phyloP scores from a whole-genome alignment of 2,329 filamentous ascomycete genomes.

The Exophiala dermatitidis region DNA sequence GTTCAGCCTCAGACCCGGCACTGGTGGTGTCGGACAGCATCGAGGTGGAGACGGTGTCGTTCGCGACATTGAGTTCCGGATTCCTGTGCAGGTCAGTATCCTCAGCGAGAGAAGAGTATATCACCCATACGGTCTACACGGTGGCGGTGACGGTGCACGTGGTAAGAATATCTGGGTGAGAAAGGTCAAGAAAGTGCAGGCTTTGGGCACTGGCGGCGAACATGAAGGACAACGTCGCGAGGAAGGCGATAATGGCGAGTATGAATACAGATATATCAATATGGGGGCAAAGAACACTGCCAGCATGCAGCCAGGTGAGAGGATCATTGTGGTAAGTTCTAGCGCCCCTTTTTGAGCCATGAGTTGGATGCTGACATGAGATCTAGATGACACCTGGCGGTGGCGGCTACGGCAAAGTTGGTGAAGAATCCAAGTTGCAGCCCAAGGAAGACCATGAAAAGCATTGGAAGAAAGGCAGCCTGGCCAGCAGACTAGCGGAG shows the following conservation, averaged over 20 bases:
- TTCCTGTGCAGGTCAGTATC: slow-evolving; percentile 73
- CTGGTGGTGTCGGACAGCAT: slow-evolving; percentile 60
- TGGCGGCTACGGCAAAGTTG: slow-evolving; percentile 45
- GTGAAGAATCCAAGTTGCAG: slow-evolving; percentile 46
- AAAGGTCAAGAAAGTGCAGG: slow-evolving; percentile 51
- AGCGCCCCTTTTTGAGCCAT: slow-evolving; percentile 22
- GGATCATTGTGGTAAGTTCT: slow-evolving; percentile 55
- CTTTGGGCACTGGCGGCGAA: slow-evolving; percentile 32
- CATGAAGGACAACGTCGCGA: slow-evolving; percentile 46
- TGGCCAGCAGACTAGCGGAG: slow-evolving; percentile 42
- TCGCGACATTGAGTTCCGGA: slow-evolving; percentile 75
- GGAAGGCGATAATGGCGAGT: slow-evolving; percentile 30
- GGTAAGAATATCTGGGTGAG: slow-evolving; percentile 85
- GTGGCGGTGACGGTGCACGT: slow-evolving; percentile 69
- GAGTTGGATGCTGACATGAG: slow-evolving; percentile 1
- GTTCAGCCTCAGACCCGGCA: slow-evolving; percentile 60
- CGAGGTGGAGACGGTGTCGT: slow-evolving; percentile 69
- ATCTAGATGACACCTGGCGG: slow-evolving; percentile 37
- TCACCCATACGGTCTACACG: slow-evolving; percentile 72
- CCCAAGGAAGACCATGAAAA: slow-evolving; percentile 51
- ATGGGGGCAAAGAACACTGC: slow-evolving; percentile 59
- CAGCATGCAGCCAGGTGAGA: slow-evolving; percentile 51
- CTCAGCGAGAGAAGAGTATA: slow-evolving; percentile 70
- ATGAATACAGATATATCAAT: slow-evolving; percentile 48
- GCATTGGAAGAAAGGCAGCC: slow-evolving; percentile 54